Base-by-base conservation (phyloP, 1,284 basidiomycete species). In the Ceratobasidium theobromae region DNA sequence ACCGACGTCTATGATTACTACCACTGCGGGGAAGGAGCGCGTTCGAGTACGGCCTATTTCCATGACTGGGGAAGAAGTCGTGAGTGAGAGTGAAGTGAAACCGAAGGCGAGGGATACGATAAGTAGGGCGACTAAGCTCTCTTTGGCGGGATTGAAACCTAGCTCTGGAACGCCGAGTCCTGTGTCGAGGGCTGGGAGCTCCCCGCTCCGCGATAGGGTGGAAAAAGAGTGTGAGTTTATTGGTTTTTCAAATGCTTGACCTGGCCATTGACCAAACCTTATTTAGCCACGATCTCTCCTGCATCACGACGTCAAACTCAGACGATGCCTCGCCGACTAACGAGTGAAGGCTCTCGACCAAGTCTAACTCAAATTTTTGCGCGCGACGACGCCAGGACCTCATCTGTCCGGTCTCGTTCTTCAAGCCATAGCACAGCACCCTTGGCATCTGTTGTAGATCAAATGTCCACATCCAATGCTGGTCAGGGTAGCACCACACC, bases 291-390 rank as follows among this genome's bases (percentile, higher is more conserved):
- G 14, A 27, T 52, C 21, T 49, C 58, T 4, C 58, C 58, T 14
- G 16, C 46, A 8, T 27, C 27, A 23, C 45, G 58, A 8, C 58
- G 58, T 23, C 58, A 62, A 33, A 62, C 58, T 11, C 58, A 62
- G 41, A 62, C 58, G 6, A 62, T 62, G 58, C 58, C 58, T 40
- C 58, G 58, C 6, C 58, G 58, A 3, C 38, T 62, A 4, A 62
- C 58, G 6, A 21, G 46, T 12, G 58, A 62, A 2, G 35, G 48
- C 3, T 23, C 46, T 28, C 58, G 58, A 16, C 58, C 58, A 14
- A 52, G 12, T 35, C 32, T 62, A 6, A 32, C 32, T 21, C 58
- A 62, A 33, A 35, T 62, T 9, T 62, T 62, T 41, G 58, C 58
- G 8, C 58, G 52, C n/a, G 58, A 62, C n/a, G 58, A 62, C 18